Evolutionary conservation across 345 rosid species (phyloP).

Genomic region (Luvunga scandens): DNA sequence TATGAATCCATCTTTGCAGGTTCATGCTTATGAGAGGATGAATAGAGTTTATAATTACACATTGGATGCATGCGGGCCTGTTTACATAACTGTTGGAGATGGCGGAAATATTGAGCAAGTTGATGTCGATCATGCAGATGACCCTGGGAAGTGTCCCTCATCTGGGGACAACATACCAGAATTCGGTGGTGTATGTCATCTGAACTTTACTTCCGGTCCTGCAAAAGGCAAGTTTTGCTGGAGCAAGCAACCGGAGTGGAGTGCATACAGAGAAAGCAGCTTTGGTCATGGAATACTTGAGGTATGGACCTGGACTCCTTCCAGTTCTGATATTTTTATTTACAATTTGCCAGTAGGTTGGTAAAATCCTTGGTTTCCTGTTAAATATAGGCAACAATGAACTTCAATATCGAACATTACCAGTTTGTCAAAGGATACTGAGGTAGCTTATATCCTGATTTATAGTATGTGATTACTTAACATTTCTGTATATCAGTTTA

Average conservation of each 20-base stretch:
- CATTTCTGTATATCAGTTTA: not conserved
- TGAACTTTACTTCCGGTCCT: slow-evolving; percentile 67
- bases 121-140: slow-evolving; percentile 70
- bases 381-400: not conserved
- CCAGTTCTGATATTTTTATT: not conserved
- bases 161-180: slow-evolving; percentile 59
- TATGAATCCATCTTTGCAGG: slow-evolving; percentile 36
- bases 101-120: slow-evolving; percentile 85
- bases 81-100: slow-evolving; percentile 81
- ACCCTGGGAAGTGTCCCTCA: slow-evolving; percentile 75
- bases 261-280: slow-evolving; percentile 90
- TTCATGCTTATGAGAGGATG: slow-evolving; percentile 91
- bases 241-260: slow-evolving; percentile 80
- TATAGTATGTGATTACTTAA: not conserved
- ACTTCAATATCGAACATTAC: not conserved
- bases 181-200: slow-evolving; percentile 62
- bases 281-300: slow-evolving; percentile 89
- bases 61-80: slow-evolving; percentile 70
- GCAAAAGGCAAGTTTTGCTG: slow-evolving; percentile 86
- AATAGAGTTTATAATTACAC: slow-evolving; percentile 76
- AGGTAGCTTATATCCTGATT: not conserved
- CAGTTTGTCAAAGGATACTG: not conserved
- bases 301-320: slow-evolving; percentile 30
- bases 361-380: not conserved
- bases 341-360: not conserved